Base-by-base conservation (phyloP, 2,329 filamentous ascomycete species). In the Cladosporium sp. region DNA sequence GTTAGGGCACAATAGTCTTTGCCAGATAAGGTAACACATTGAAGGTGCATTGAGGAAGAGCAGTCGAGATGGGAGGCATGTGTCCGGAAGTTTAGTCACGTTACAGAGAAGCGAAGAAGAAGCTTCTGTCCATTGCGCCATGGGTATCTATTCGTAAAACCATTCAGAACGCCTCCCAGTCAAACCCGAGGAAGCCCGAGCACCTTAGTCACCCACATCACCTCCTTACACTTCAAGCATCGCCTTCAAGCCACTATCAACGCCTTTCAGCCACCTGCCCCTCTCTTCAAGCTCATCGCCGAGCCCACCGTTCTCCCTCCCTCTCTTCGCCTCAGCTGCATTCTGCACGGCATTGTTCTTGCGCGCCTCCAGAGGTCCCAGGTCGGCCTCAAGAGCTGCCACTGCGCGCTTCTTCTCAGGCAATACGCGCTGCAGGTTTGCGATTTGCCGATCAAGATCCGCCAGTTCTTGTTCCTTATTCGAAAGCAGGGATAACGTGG, bases 231-330 rank as follows among this genome's bases (percentile, higher is more conserved):
- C 72, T 58, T 83, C 81, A 59, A 89, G 65, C 70, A 87, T 81
- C 54, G 79, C 76, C 63, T 73, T 81, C 66, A 90, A 67, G 11
- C 71, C 78, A 8, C 73, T 71, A 64, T 89, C 86, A n/a, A 81
- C 82, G 14, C 83, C 84, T 59, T 81, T 79, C 70, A 84, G 83
- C 87, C 87, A 92, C 59, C 86, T 75, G 5, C 85, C 87, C 60
- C 83, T 78, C 68, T 87, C 84, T 66, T 91, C 87, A 32, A 90
- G 68, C 62, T 91, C 86, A 61, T 89, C 86, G 13, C 81, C 81
- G 40, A 83, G 80, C 5, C 84, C 85, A 4, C 82, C 64, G 66
- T 77, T 67, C 62, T 89, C 85, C 66, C 83, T 85, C 61, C 85
- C 77, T 63, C 82, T 75, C 67, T 77, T 79, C 10, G 86, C 86